These are phyloP conservation scores for Microstegium vimineum DNA, from an alignment of 176 grass and related monocot genomes.

Conservation along the genomic window DNA sequence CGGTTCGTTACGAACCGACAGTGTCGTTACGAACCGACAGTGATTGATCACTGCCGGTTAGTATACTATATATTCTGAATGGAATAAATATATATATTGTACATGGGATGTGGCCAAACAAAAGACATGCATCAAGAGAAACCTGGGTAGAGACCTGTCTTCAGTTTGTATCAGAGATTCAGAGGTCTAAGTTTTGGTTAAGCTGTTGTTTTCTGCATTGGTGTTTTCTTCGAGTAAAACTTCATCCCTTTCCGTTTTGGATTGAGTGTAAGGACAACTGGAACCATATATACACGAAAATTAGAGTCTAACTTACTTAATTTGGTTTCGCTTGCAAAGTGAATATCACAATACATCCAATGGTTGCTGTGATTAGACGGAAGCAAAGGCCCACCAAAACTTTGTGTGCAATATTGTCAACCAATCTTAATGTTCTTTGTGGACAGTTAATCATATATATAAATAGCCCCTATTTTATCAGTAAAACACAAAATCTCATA, in stretches of 20 bases:
- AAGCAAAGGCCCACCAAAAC: not conserved
- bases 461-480: not conserved
- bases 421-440: not conserved
- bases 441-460: not conserved
- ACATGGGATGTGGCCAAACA: not conserved
- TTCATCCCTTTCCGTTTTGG: not conserved
- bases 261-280: not conserved
- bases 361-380: not conserved
- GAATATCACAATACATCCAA: not conserved
- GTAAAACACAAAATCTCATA: not conserved
- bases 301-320: not conserved
- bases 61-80: not conserved
- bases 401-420: not conserved
- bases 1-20: too few relatives aligned
- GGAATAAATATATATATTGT: not conserved
- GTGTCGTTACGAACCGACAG: too few relatives aligned
- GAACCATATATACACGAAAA: not conserved
- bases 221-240: conserved; percentile 12
- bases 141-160: conserved; percentile 21
- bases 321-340: not conserved
- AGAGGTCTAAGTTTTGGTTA: conserved; percentile 17
- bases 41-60: too few relatives aligned
- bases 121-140: not conserved
- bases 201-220: conserved; percentile 22
- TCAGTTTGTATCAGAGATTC: conserved; percentile 14